A percentile compares a stretch with the other conserved stretches of the same genome.
Conservation (phyloP, 352 stramenopile genomes). For the Phytophthora pinifolia region DNA sequence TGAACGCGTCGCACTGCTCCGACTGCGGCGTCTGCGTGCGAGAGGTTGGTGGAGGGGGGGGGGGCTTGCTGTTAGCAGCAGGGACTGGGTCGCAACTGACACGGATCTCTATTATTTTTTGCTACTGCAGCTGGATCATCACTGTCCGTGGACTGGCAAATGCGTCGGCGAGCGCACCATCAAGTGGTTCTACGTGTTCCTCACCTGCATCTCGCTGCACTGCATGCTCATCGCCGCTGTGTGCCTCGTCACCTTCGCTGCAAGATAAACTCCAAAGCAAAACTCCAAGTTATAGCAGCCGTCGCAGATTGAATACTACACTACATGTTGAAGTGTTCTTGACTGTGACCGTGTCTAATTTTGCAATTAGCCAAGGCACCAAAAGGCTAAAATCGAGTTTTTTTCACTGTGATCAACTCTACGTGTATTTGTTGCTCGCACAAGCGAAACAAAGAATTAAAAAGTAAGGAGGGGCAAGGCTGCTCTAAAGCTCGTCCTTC, state of each 20-base stretch:
- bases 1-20: conserved; percentile 75
- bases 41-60: conserved; percentile 40
- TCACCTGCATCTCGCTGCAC: conserved; percentile 65
- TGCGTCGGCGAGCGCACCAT: conserved; percentile 86
- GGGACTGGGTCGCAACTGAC: background rate
- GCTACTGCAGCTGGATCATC: conserved; percentile 79
- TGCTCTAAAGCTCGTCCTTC: conserved; percentile 59
- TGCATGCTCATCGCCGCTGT: conserved; percentile 54
- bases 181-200: conserved; percentile 81
- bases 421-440: conserved; percentile 32
- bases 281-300: background rate
- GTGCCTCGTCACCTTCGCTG: conserved; percentile 39
- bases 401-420: too few species aligned
- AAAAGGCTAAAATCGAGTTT: too few species aligned
- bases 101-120: background rate
- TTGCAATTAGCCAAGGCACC: too few species aligned
- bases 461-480: conserved; percentile 20
- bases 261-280: conserved; percentile 15
- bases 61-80: background rate
- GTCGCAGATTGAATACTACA: background rate
- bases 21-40: conserved; percentile 77
- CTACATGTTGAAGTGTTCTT: too few species aligned
- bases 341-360: too few species aligned
- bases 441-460: conserved; percentile 32
- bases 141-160: conserved; percentile 93